These are phyloP conservation scores for Eimeria necatrix DNA, from an alignment of 169 alveolate species.

Conservation along the genomic window DNA sequence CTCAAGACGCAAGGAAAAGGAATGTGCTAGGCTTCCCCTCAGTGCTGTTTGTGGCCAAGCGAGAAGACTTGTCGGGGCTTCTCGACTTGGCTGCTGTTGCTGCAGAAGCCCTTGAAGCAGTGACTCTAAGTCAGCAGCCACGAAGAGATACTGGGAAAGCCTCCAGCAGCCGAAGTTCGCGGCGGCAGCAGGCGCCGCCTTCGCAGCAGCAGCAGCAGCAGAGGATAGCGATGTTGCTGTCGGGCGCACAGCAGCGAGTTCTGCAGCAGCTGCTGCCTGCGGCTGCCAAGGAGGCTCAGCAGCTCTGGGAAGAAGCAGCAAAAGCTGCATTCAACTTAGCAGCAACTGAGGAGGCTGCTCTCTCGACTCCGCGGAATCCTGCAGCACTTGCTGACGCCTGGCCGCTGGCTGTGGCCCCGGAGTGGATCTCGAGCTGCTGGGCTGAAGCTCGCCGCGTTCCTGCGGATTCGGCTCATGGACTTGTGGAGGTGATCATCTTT, in stretches of 20 bases:
- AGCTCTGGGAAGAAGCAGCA: slow-evolving; percentile 24
- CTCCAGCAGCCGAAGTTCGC: slow-evolving; percentile 33
- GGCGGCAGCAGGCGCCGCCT: slow-evolving; percentile 11
- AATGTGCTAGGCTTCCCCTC: background rate
- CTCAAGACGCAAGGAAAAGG: slow-evolving; percentile 31
- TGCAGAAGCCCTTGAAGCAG: slow-evolving; percentile 54
- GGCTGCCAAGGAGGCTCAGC: slow-evolving; percentile 40
- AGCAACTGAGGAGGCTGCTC: background rate
- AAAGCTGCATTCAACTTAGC: slow-evolving; percentile 17
- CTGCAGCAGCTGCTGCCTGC: slow-evolving; percentile 53
- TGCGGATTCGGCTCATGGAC: slow-evolving; percentile 56
- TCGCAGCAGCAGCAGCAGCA: slow-evolving; percentile 68
- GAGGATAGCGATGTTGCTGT: slow-evolving; percentile 9
- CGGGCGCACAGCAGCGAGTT: slow-evolving; percentile 64
- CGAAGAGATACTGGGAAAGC: background rate
- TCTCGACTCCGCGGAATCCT: slow-evolving; percentile 52
- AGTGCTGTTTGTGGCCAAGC: slow-evolving; percentile 16
- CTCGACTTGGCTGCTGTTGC: slow-evolving; percentile 68
- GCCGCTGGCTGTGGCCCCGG: slow-evolving; percentile 53
- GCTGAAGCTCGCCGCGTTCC: slow-evolving; percentile 69
- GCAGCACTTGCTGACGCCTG: slow-evolving; percentile 18
- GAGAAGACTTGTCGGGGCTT: slow-evolving; percentile 54
- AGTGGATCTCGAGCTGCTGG: slow-evolving; percentile 62
- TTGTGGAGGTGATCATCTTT: slow-evolving; percentile 22
- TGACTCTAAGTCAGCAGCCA: slow-evolving; percentile 32